Evolutionary conservation across 2,329 filamentous ascomycete species (phyloP).

Genomic region (Thermothelomyces thermophilus): DNA sequence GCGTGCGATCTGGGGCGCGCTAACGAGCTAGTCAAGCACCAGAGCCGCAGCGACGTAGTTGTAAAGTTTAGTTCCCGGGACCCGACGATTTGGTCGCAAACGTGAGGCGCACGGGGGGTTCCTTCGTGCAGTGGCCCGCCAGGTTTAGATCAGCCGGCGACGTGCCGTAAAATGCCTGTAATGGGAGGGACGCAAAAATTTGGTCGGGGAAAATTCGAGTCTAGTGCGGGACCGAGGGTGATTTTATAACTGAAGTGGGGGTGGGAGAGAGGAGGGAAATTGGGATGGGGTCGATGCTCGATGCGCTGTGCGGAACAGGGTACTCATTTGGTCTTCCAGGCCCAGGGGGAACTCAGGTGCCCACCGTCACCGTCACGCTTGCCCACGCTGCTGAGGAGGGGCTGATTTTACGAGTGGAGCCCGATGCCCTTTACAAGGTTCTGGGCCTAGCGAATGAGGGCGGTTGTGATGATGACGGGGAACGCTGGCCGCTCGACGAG

Average conservation of each 20-base stretch:
- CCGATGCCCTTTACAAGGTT: not conserved
- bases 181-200: conserved; percentile 12
- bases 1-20: conserved; percentile 16
- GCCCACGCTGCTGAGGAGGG: conserved; percentile 10
- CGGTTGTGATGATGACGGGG: not conserved
- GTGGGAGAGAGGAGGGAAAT: conserved; percentile 10
- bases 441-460: not conserved
- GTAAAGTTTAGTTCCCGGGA: conserved; percentile 13
- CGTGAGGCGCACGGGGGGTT: conserved; percentile 2
- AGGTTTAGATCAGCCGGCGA: not conserved
- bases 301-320: not conserved
- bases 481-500: not conserved
- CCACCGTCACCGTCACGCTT: conserved; percentile 8
- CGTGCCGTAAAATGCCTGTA: not conserved
- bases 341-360: conserved; percentile 2
- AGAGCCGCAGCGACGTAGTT: conserved; percentile 14
- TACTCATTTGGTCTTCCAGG: conserved; percentile 3
- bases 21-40: conserved; percentile 13
- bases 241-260: conserved; percentile 24
- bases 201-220: conserved; percentile 23
- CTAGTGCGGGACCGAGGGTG: conserved; percentile 23
- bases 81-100: conserved; percentile 3
- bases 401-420: conserved; percentile 16
- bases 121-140: conserved; percentile 9
- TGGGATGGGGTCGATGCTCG: conserved; percentile 16